Percentiles rank a stretch among this genome's conserved stretches.
phyloP scores from a whole-genome alignment of 2,329 filamentous ascomycete genomes.

The Cercospora sp. region DNA sequence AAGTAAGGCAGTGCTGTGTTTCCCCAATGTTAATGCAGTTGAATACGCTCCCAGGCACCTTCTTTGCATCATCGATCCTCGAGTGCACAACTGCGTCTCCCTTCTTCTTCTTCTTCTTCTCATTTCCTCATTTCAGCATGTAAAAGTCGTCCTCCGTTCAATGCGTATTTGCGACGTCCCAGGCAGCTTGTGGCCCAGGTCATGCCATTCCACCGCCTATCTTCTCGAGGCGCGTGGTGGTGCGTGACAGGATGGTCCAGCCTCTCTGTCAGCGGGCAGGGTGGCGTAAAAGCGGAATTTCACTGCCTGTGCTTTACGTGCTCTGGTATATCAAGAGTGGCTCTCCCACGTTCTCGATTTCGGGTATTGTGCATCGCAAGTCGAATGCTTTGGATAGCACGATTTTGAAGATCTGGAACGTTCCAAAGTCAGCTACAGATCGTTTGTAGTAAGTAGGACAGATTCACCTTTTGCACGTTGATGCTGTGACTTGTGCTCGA shows the following conservation, averaged over 20 bases:
- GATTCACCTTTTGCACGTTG: conserved; percentile 91
- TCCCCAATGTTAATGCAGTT: conserved; percentile 9
- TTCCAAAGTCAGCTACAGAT: conserved; percentile 4
- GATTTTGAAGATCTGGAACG: conserved; percentile 92
- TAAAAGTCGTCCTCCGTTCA: conserved; percentile 20
- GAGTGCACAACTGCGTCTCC: neutral
- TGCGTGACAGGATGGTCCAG: conserved; percentile 20
- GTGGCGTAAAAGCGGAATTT: neutral
- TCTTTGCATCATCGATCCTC: neutral
- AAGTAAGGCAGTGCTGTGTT: conserved; percentile 12
- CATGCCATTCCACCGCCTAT: conserved; percentile 1
- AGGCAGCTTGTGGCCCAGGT: conserved; percentile 6
- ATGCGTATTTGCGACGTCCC: conserved; percentile 12
- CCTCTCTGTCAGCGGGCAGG: neutral
- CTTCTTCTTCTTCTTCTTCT: neutral
- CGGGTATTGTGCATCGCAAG: conserved; percentile 96
- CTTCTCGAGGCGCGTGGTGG: neutral
- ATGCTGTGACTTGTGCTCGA: conserved; percentile 99
- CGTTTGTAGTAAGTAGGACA: neutral
- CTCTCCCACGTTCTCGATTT: conserved; percentile 97
- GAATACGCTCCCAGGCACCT: conserved; percentile 6
- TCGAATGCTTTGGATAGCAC: conserved; percentile 98
- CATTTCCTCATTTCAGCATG: conserved; percentile 18
- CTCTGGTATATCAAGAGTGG: conserved; percentile 80
- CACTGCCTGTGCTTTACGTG: conserved; percentile 32